Evolutionary conservation across 371 early-diverging fungal species (phyloP), one percentile per base, ranked within the genome.

Genomic region (Entomophthora muscae): DNA sequence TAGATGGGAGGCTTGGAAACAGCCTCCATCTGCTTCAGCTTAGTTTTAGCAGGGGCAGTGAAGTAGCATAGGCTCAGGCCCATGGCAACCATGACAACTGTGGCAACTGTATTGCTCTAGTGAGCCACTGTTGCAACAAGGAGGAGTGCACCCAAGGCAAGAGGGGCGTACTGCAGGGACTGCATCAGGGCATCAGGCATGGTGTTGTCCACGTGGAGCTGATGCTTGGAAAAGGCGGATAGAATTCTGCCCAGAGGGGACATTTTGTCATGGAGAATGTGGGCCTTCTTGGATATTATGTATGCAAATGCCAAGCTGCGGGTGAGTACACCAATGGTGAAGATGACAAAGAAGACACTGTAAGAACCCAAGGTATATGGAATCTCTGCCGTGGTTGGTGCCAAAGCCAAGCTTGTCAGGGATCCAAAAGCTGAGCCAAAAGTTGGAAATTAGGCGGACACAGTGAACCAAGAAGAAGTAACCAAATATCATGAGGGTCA

Each of bases 231-330:
- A 64, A 90, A 90, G 30, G 78, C 77, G 53, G 84, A 75, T 57
- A 89, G 75, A 61, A 97, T 88, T 23, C 91, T 84, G 29, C 89
- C 91, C 21, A 88, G 67, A 3, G 93, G 88, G 0, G 91, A 94
- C 51, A 74, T 79, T 57, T 94, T 90, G 10, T 69, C 68, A 52
- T 70, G 73, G 22, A 65, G 66, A n/a, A 58, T 57, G 64, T 64
- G 62, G 61, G 66, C 67, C 23, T 64, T 63, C 26, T 55, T 59
- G 27, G 68, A 65, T 60, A 71, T 69, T 5, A 59, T 66, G 24
- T 70, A 54, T 2, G 72, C 70, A 31, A 74, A 69, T 64, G 64
- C 64, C 53, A 75, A 64, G 1, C 72, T 74, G 30, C 64, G 64
- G 64, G 68, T 61, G 27, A 75, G 67, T 54, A 72, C 72, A 64